Conservation (phyloP, 495 filamentous ascomycete genomes). For the Pyrenula aspistea region DNA sequence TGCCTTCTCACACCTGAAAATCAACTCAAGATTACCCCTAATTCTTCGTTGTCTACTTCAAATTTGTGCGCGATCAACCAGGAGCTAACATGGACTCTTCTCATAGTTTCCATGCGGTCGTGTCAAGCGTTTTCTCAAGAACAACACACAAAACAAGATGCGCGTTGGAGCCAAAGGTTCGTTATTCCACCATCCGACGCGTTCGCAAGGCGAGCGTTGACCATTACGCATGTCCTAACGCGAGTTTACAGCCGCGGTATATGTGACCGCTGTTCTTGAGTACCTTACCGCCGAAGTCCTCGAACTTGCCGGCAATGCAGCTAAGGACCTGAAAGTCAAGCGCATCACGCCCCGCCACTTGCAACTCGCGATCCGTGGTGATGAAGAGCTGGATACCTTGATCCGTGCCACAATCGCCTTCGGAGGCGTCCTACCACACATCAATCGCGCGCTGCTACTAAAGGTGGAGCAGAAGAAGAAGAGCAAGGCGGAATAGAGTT, state of each 20-base stretch:
- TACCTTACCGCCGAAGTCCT: conserved; percentile 98
- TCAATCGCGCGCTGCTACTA: conserved; percentile 92
- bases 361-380: conserved; percentile 95
- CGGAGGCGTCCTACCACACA: conserved; percentile 94
- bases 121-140: conserved; percentile 99
- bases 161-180: conserved; percentile 90
- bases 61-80: too few relatives aligned
- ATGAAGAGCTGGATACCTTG: conserved; percentile 94
- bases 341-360: conserved; percentile 97
- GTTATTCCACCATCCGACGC: too few relatives aligned
- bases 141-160: conserved; percentile 99
- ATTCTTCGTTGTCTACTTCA: too few relatives aligned
- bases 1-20: too few relatives aligned
- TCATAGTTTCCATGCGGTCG: conserved; percentile 93
- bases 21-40: too few relatives aligned
- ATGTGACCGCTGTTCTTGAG: conserved; percentile 95
- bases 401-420: conserved; percentile 98
- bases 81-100: background rate
- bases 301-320: conserved; percentile 93
- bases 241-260: conserved; percentile 61
- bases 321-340: conserved; percentile 99
- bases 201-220: too few relatives aligned
- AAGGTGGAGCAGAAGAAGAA: conserved; percentile 99
- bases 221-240: too few relatives aligned
- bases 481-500: conserved; percentile 42